Base-by-base conservation (phyloP, 2,329 filamentous ascomycete species). In the Orbilia brochopaga region DNA sequence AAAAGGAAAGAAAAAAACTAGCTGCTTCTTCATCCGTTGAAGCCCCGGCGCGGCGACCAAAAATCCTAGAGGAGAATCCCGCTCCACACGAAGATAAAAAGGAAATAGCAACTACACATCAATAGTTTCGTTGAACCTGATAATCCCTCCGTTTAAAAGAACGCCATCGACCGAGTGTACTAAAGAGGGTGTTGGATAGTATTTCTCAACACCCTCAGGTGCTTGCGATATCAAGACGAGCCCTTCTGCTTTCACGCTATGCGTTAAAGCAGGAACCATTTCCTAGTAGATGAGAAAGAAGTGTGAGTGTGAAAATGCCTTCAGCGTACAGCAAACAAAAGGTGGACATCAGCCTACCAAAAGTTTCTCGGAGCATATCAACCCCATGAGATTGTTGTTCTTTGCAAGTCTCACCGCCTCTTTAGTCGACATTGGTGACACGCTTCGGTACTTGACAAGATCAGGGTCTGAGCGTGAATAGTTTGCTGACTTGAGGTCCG, bases 361-460 rank as follows among this genome's bases (percentile, higher is more conserved):
- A 74, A 99, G 83, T 75, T 89, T 86, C 32, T 91, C 93, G 76
- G 88, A 92, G 81, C 92, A 97, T 70, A 97, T 90, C 77, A 99
- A 79, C 1, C 94, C 94, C 94, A 99, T 99, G 75, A 99, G 91
- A 79, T 99, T 99, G 79, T 99, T 99, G 78, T 88, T 90, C 80
- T 95, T 90, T 21, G 93, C 92, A 78, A 96, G 91, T 74, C 92
- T 86, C 13, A 97, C 94, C 2, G 91, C 91, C 79, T 99, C 93
- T 81, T 97, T 99, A 75, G 97, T 91, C 4, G 91, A 96, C 74
- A 89, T 89, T 13, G 88, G 67, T 21, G 67, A 60, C 30, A 65
- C 60, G 37, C 67, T 72, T 65, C 67, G 55, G 35, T 72, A 72
- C 30, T 65, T 90, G 53, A 87, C 86, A 63, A 89, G 85, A 15